Evolutionary conservation across 2,329 filamentous ascomycete genomes (phyloP).

Genomic region (Thielaviopsis euricoi): DNA sequence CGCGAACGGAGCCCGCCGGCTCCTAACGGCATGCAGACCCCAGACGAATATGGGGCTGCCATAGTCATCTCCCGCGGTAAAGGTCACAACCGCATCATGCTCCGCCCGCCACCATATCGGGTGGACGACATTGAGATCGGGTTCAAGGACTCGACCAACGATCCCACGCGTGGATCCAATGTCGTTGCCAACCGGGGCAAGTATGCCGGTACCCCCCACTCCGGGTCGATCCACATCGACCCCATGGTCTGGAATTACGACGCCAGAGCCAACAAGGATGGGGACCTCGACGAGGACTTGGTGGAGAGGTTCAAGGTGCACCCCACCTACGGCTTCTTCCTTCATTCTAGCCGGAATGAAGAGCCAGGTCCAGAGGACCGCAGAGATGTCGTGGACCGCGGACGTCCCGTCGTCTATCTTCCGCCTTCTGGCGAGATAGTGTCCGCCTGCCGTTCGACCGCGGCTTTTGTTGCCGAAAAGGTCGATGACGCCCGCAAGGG

Average conservation of each 20-base stretch:
- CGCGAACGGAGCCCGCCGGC: conserved; percentile 23
- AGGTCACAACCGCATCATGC: conserved; percentile 35
- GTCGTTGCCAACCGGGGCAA: conserved; percentile 28
- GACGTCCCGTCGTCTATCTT: conserved; percentile 32
- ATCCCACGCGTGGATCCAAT: conserved; percentile 25
- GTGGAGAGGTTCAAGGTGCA: conserved; percentile 35
- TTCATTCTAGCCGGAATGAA: conserved; percentile 31
- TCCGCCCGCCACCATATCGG: conserved; percentile 29
- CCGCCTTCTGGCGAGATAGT: conserved; percentile 27
- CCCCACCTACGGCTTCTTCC: conserved; percentile 35
- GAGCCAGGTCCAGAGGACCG: conserved; percentile 16
- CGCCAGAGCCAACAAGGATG: conserved; percentile 28
- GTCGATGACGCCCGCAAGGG: conserved; percentile 20
- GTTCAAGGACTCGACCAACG: conserved; percentile 41
- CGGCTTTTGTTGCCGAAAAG: conserved; percentile 20
- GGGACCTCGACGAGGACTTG: conserved; percentile 33
- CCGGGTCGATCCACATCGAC: conserved; percentile 36
- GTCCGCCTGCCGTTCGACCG: conserved; percentile 31
- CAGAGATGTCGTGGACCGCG: conserved; percentile 21
- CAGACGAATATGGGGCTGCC: conserved; percentile 36
- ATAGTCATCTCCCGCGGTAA: conserved; percentile 26
- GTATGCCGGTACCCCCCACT: conserved; percentile 37
- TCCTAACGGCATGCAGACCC: conserved; percentile 25
- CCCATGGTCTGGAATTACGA: conserved; percentile 37
- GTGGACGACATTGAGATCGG: conserved; percentile 40